Evolutionary conservation across 371 early-diverging fungal species (phyloP), one percentile per base, ranked within the genome.

Genomic region (Batrachochytrium dendrobatidis): DNA sequence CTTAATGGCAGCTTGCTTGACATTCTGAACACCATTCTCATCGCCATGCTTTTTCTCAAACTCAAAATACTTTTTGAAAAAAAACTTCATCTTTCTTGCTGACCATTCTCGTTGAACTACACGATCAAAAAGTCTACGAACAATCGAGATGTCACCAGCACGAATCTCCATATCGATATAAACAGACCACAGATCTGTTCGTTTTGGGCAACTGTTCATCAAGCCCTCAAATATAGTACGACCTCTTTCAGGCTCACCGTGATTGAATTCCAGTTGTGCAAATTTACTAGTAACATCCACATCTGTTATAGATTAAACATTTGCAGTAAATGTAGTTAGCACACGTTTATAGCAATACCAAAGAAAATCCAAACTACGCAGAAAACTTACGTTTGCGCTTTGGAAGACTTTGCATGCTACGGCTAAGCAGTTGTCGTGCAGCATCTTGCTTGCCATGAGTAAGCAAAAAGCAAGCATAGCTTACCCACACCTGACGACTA

Each of bases 81-180:
- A 83, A 79, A 90, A 92, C 73, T 95, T 97, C 90, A 95, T 91
- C 84, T 94, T 92, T 76, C 92, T 94, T 31, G 94, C 86, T n/a
- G 92, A 91, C 59, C 90, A 77, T 70, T 91, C 91, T 77, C 90
- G 70, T 18, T 82, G 77, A 24, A 90, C 84, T 34, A 89, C 84
- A 33, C 95, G 88, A 59, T 91, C 87, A 76, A 95, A 97, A 49
- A 98, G 69, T 15, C 88, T 86, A 62, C 93, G 89, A 31, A 10
- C 79, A 55, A 79, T 72, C 34, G 78, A 81, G 45, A 78, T 65
- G 50, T 90, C 88, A 0, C 83, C 88, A 30, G 71, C 72, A 60
- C 86, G 80, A 59, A 87, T 82, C 70, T 98, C 98, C 92, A 93
- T 90, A 69, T 96, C 96, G 56, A 95, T 64, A 63, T 93, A 98